These are phyloP conservation scores for Blepharisma japonicum DNA, from an alignment of 73 alveolate species.

Conservation along the genomic window DNA sequence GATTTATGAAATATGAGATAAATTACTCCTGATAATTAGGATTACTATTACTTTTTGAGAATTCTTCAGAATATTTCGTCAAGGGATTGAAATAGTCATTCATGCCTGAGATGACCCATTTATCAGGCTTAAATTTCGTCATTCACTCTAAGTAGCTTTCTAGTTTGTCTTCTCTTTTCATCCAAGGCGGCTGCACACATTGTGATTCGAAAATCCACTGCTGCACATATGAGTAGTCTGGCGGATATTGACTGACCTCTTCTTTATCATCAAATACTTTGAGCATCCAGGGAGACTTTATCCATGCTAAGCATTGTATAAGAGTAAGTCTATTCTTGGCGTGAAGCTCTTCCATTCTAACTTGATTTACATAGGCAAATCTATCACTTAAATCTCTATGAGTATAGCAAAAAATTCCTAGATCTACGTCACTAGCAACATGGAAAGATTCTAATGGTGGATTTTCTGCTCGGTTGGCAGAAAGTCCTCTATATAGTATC, in stretches of 20 bases:
- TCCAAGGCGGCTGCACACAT: slow-evolving; percentile 1
- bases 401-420: slow-evolving; percentile 13
- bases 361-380: slow-evolving; percentile 8
- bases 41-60: too few species aligned
- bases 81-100: not conserved
- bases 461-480: not conserved
- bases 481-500: not conserved
- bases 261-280: not conserved
- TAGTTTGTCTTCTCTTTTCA: not conserved
- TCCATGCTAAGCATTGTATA: not conserved
- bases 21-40: too few species aligned
- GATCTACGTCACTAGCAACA: not conserved
- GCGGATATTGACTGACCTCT: not conserved
- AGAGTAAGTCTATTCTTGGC: not conserved
- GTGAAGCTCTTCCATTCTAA: slow-evolving; percentile 16
- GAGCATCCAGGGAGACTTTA: slow-evolving; percentile 13
- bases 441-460: not conserved
- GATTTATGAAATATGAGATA: too few species aligned
- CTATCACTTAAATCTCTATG: slow-evolving; percentile 9
- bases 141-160: slow-evolving; percentile 13
- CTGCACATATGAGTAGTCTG: not conserved
- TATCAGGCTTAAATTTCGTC: slow-evolving; percentile 3
- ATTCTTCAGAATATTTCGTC: too few species aligned
- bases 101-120: not conserved
- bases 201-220: slow-evolving; percentile 3